Evolutionary conservation across 1,139 yeast genomes (phyloP), one percentile per base, ranked within the genome.

Genomic region (Lodderomyces parapsilosis): DNA sequence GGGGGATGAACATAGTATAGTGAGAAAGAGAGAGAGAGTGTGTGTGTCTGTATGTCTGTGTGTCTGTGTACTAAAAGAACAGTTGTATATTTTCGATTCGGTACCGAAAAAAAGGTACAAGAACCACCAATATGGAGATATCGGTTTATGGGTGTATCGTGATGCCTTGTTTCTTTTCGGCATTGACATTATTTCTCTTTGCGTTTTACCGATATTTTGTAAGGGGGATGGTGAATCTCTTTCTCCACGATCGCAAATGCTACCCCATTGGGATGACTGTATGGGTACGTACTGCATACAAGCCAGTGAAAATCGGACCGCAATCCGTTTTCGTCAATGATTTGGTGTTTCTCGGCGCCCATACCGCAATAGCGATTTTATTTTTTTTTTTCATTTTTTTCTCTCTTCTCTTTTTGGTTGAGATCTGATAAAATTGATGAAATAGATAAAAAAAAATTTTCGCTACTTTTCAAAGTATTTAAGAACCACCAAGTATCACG

Each of bases 381-480:
- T n/a, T n/a, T n/a, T n/a, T n/a, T n/a, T n/a, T n/a, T n/a, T n/a
- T n/a, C n/a, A n/a, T n/a, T n/a, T n/a, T n/a, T n/a, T n/a, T n/a
- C n/a, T n/a, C n/a, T n/a, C n/a, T n/a, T n/a, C n/a, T n/a, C n/a
- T n/a, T n/a, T n/a, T n/a, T n/a, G n/a, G n/a, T n/a, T 20, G 4
- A 9, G n/a, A 37, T 15, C 24, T 9, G 39, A 37, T 30, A 38
- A 39, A 39, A 30, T 39, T 42, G 47, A 44, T 44, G 44, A 28
- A 44, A 44, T 30, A 44, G 47, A 44, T 44, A 44, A 44, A 42
- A 38, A 36, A 32, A 27, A 27, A 27, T 27, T 27, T 27, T 27
- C 31, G 31, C 13, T 27, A 8, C 14, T 24, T 27, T 18, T 27
- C 19, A 27, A 27, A 27, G 31, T 15, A 30, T 30, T 7, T 15